Percentiles rank a stretch among this genome's conserved stretches.
These are phyloP conservation scores for Debaryomyces robertsiae DNA, from an alignment of 1,139 yeast genomes.

Conservation along the genomic window DNA sequence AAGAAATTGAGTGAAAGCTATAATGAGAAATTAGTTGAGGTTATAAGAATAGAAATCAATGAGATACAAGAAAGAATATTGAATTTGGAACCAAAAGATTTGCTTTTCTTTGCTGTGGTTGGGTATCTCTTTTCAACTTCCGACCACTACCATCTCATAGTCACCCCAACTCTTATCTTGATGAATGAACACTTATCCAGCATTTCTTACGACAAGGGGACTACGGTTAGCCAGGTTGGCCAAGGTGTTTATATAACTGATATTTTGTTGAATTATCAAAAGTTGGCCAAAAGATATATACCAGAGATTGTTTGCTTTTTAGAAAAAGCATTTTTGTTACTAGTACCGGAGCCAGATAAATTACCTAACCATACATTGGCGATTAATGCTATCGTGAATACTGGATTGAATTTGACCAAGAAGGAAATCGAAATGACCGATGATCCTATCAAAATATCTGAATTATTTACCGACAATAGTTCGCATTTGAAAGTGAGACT, in stretches of 20 bases:
- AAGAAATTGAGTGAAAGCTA: constrained; percentile 66
- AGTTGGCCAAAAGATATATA: constrained; percentile 72
- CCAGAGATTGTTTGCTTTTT: constrained; percentile 77
- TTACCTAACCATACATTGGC: constrained; percentile 13
- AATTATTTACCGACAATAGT: constrained; percentile 21
- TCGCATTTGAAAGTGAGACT: constrained; percentile 33
- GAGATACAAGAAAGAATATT: constrained; percentile 53
- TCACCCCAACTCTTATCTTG: constrained; percentile 77
- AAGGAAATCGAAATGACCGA: constrained; percentile 16
- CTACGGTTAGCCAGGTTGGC: constrained; percentile 43
- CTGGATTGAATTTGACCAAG: constrained; percentile 25
- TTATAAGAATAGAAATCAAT: constrained; percentile 33
- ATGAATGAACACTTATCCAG: constrained; percentile 66
- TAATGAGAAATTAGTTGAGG: constrained; percentile 61
- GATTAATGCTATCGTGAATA: constrained; percentile 12
- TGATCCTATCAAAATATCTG: constrained; percentile 12
- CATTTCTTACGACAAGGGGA: constrained; percentile 41
- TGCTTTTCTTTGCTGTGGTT: constrained; percentile 66
- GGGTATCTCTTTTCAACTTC: constrained; percentile 89
- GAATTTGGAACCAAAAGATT: constrained; percentile 50
- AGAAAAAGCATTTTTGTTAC: constrained; percentile 50
- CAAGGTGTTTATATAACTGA: constrained; percentile 65
- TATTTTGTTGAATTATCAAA: constrained; percentile 68
- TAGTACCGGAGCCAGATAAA: constrained; percentile 46
- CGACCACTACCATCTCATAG: constrained; percentile 90